Percentiles rank a stretch among this genome's conserved stretches.
phyloP scores from a whole-genome alignment of 768 basidiomycete species.

The Termitomyces sp. region DNA sequence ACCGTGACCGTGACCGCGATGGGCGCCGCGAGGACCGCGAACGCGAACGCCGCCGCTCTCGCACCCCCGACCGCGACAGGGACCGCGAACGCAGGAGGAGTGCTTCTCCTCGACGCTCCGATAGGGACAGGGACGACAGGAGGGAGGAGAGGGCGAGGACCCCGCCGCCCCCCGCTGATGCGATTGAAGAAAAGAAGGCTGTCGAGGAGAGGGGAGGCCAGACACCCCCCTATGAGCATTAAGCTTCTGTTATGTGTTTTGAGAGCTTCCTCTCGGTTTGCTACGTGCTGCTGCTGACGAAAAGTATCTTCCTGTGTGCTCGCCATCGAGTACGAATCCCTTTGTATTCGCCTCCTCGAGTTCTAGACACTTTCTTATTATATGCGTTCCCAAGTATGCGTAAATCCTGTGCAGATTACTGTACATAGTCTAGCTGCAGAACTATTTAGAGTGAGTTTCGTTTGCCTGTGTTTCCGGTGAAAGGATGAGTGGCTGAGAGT shows the following conservation, averaged over 20 bases:
- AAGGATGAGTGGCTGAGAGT: neutral
- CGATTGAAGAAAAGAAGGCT: slow-evolving; percentile 2
- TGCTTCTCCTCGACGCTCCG: slow-evolving; percentile 9
- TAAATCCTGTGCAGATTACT: slow-evolving; percentile 11
- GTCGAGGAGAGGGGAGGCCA: slow-evolving; percentile 8
- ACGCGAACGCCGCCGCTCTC: slow-evolving; percentile 39
- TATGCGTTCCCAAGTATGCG: slow-evolving; percentile 3
- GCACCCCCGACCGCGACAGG: slow-evolving; percentile 38
- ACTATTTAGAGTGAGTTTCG: slow-evolving; percentile 4
- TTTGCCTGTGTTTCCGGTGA: neutral
- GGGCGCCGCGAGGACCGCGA: slow-evolving; percentile 36
- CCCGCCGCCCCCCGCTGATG: slow-evolving; percentile 29
- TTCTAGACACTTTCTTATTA: neutral
- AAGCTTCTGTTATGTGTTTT: neutral
- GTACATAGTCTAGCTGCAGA: slow-evolving; percentile 10
- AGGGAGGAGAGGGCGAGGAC: slow-evolving; percentile 44
- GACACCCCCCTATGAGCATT: slow-evolving; percentile 13
- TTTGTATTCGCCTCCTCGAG: slow-evolving; percentile 4
- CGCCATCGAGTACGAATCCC: neutral
- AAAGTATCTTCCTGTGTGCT: slow-evolving; percentile 11
- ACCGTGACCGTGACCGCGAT: slow-evolving; percentile 32
- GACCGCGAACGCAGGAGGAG: slow-evolving; percentile 28
- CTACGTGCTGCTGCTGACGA: slow-evolving; percentile 2
- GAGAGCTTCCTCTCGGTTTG: neutral
- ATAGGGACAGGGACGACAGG: slow-evolving; percentile 9